Percentiles rank a stretch among this genome's conserved stretches.
Evolutionary conservation across 495 filamentous ascomycete genomes (phyloP).

Genomic region (Neurospora sp.): DNA sequence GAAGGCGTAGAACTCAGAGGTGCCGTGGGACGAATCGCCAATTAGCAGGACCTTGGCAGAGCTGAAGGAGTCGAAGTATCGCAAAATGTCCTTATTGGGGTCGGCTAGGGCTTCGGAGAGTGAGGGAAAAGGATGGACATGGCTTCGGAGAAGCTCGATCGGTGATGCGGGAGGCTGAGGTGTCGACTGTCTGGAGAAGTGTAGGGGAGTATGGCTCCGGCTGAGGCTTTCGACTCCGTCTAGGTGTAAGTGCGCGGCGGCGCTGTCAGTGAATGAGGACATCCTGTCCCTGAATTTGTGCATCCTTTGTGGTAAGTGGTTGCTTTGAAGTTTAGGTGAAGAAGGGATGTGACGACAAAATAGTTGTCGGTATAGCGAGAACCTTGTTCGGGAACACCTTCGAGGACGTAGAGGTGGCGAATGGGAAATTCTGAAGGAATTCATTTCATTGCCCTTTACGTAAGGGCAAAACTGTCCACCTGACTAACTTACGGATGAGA

Average conservation of each 20-base stretch:
- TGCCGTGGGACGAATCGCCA: constrained; percentile 49
- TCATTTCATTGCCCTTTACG: neutral
- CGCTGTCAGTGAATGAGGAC: neutral
- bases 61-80: constrained; percentile 34
- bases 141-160: neutral
- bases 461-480: neutral
- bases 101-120: neutral
- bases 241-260: neutral
- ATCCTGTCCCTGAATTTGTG: neutral
- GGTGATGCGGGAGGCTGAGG: neutral
- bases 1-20: constrained; percentile 49
- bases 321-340: neutral
- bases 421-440: neutral
- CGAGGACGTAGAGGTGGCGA: neutral
- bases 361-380: neutral
- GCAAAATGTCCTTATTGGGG: neutral
- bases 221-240: neutral
- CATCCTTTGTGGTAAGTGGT: neutral
- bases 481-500: neutral
- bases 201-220: neutral
- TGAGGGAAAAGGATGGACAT: constrained; percentile 1
- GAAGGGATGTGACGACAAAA: neutral
- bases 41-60: constrained; percentile 38
- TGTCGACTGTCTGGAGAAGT: neutral
- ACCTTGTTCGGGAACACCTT: neutral